These are phyloP conservation scores for Singerocomus rubriflavus DNA, from an alignment of 1,284 basidiomycete species.

Conservation along the genomic window DNA sequence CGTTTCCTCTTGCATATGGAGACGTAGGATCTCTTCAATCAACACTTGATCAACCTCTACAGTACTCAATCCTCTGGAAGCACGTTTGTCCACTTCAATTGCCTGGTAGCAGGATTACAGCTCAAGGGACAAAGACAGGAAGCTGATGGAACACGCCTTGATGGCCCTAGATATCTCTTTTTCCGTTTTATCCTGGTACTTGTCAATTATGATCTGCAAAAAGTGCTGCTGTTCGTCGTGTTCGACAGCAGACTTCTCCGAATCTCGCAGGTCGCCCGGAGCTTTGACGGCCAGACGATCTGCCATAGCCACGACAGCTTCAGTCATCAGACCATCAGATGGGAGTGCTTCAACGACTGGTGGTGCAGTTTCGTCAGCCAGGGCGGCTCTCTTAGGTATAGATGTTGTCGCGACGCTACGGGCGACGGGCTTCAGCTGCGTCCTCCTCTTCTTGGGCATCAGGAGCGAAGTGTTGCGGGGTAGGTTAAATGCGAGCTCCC, in stretches of 20 bases:
- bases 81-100: slow-evolving; percentile 82
- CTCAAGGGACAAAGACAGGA: slow-evolving; percentile 1
- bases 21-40: slow-evolving; percentile 58
- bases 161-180: slow-evolving; percentile 75
- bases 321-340: slow-evolving; percentile 5
- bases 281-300: slow-evolving; percentile 1
- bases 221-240: slow-evolving; percentile 45
- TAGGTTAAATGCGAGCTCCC: neutral
- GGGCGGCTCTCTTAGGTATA: slow-evolving; percentile 72
- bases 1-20: slow-evolving; percentile 40
- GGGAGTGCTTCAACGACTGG: slow-evolving; percentile 13
- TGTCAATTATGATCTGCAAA: slow-evolving; percentile 72
- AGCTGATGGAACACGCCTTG: slow-evolving; percentile 37
- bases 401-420: slow-evolving; percentile 89
- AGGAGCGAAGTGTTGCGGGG: neutral
- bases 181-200: slow-evolving; percentile 84
- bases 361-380: slow-evolving; percentile 25
- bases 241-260: slow-evolving; percentile 37
- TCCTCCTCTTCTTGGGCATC: slow-evolving; percentile 89
- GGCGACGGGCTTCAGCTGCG: slow-evolving; percentile 70
- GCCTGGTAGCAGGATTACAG: slow-evolving; percentile 42
- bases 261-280: slow-evolving; percentile 8
- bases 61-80: slow-evolving; percentile 62
- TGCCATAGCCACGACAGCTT: slow-evolving; percentile 2
- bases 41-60: slow-evolving; percentile 64